Evolutionary conservation across 306 rosid species (phyloP).

Genomic region (Prunus armeniaca): DNA sequence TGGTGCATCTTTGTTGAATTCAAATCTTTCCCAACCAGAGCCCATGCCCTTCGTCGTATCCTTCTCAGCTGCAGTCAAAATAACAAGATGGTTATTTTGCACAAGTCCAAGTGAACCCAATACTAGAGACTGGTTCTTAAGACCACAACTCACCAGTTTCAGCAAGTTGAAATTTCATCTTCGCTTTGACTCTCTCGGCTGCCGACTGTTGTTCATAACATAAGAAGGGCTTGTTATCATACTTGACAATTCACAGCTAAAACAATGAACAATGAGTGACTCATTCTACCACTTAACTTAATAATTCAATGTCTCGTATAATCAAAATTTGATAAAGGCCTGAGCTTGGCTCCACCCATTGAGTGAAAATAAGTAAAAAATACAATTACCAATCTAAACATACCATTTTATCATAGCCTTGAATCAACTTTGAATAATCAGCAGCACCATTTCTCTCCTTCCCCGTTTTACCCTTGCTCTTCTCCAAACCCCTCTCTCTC

Average conservation of each 20-base stretch:
- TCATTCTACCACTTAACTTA: neutral
- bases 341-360: neutral
- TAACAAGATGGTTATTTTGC: neutral
- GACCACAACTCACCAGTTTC: slow-evolving; percentile 56
- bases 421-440: slow-evolving; percentile 56
- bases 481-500: slow-evolving; percentile 17
- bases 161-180: slow-evolving; percentile 91
- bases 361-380: neutral
- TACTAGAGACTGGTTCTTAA: neutral
- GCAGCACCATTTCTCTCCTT: slow-evolving; percentile 43
- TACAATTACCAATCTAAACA: neutral
- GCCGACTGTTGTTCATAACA: slow-evolving; percentile 54
- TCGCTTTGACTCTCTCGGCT: slow-evolving; percentile 90
- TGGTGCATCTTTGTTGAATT: slow-evolving; percentile 80
- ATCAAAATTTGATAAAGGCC: neutral
- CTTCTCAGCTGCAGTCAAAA: slow-evolving; percentile 53
- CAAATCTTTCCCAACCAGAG: slow-evolving; percentile 88
- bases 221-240: slow-evolving; percentile 18
- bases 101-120: neutral
- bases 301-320: neutral
- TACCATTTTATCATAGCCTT: slow-evolving; percentile 79
- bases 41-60: slow-evolving; percentile 67
- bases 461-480: slow-evolving; percentile 22
- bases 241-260: neutral
- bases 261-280: neutral